Base-by-base conservation (phyloP, 2,329 filamentous ascomycete species). In the Ophiostoma tasmaniense region DNA sequence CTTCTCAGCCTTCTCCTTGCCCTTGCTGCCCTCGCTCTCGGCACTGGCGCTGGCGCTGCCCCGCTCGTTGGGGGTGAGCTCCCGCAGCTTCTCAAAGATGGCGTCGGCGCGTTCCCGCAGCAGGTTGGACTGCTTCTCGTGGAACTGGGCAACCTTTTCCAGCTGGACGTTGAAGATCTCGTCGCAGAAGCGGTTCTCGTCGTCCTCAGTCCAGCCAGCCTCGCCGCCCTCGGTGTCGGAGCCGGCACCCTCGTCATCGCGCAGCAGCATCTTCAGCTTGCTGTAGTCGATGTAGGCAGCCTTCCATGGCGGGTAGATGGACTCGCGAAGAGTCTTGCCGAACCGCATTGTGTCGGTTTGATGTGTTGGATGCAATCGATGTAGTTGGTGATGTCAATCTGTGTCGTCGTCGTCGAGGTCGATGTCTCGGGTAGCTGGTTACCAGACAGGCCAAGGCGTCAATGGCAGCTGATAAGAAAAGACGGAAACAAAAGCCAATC, bases 251-350 rank as follows among this genome's bases (percentile, higher is more conserved):
- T 78, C 81, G 77, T 92, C 87, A 78, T 98, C 95, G 72, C 92
- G 90, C 71, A 99, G 82, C 70, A 99, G 85, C 75, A 85, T 84
- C 84, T 98, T 98, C 73, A 99, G 88, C 84, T 94, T 97, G 75
- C 86, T 82, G 80, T 99, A 99, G 82, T 98, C 93, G 77, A 99
- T 92, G 82, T 99, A 98, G 76, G 96, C 86, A 77, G 90, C 91
- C 79, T 90, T 91, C 94, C 94, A 99, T 76, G 93, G 92, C 74
- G 86, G 81, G 78, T 98, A 95, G 75, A 91, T 83, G 70, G 91
- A 89, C 75, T 87, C 86, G 75, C 89, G 87, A 71, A 99, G 86
- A 67, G 92, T 97, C 81, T 89, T 92, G 72, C 94, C 94, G 83
- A 97, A 99, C 75, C 92, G 90, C 95, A 99, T 98, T 66, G 33